Evolutionary conservation across 352 stramenopile genomes (phyloP).

Genomic region (Pythium aquatile): DNA sequence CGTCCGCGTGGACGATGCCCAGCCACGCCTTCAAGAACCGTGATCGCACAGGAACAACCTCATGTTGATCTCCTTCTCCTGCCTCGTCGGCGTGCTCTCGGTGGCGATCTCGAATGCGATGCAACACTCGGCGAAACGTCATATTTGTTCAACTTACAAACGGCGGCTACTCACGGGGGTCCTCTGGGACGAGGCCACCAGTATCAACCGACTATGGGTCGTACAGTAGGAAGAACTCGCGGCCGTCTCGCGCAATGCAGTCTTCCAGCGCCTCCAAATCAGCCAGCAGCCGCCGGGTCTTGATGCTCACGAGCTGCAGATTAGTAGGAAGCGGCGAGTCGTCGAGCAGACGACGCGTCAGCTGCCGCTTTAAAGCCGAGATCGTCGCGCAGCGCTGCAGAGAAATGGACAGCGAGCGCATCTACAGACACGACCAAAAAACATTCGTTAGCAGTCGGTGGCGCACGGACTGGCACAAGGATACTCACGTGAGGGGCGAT

Average conservation of each 20-base stretch:
- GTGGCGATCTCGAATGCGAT: constrained; percentile 11
- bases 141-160: constrained; percentile 1
- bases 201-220: constrained; percentile 12
- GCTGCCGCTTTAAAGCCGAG: constrained; percentile 22
- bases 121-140: constrained; percentile 6
- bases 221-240: constrained; percentile 25
- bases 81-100: neutral
- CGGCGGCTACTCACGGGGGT: neutral
- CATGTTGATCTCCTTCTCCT: neutral
- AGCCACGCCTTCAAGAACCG: constrained; percentile 27
- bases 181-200: constrained; percentile 21
- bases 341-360: constrained; percentile 16
- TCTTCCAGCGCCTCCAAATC: constrained; percentile 25
- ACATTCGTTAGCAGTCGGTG: neutral
- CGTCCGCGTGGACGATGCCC: constrained; percentile 25
- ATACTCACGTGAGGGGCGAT: neutral
- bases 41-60: neutral
- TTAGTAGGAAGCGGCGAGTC: constrained; percentile 21
- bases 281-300: constrained; percentile 18
- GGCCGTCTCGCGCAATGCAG: constrained; percentile 17
- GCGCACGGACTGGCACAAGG: neutral
- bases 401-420: constrained; percentile 7
- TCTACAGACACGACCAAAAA: constrained; percentile 2
- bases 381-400: constrained; percentile 11
- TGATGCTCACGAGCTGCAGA: constrained; percentile 21